Evolutionary conservation across 176 grass and related monocot species (phyloP), one percentile per base, ranked within the genome.

Genomic region (Paspalum vaginatum): DNA sequence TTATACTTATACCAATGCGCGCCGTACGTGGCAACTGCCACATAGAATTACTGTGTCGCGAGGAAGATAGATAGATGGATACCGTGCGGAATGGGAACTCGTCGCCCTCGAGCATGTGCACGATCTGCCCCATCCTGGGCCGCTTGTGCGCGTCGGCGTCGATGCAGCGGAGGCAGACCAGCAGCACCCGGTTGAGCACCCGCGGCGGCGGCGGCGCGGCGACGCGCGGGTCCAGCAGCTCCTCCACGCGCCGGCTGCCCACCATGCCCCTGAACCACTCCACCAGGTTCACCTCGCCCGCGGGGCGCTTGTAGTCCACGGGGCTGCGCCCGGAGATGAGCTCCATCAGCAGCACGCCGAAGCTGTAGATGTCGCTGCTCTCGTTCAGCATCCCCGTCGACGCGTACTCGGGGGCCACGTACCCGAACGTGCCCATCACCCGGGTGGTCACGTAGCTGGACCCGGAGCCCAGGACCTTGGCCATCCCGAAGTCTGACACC

Each of bases 401-500:
- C 22, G 97, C 97, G 77, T 99, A 99, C 85, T 99, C 97, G 11
- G 97, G 97, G 17, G 97, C 97, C 16, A 99, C 97, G 68, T 96
- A 99, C 93, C 97, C 97, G 55, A 99, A 99, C 38, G 97, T 99
- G 53, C 97, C 97, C 91, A 96, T 99, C 16, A 93, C 97, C 18
- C 97, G 93, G 50, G 97, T 99, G 9, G 93, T 96, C 77, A 96
- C 97, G 63, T 89, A 99, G 90, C 92, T 99, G 5, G 93, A 99
- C 11, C 93, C 97, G 5, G 93, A 70, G 21, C 93, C 97, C 46
- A 99, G 90, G 1, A 96, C 90, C 76, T 96, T 93, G 55, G 97
- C 93, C 89, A 99, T 91, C n/a, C 97, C 97, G 78, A 99, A 99
- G 86, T 99, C 97, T 0, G 97, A 99, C 8, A 99, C 97, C 90